Percentiles rank a stretch among this genome's conserved stretches.
Evolutionary conservation across 768 basidiomycete species (phyloP).

Genomic region (Candolleomyces efflorescens): DNA sequence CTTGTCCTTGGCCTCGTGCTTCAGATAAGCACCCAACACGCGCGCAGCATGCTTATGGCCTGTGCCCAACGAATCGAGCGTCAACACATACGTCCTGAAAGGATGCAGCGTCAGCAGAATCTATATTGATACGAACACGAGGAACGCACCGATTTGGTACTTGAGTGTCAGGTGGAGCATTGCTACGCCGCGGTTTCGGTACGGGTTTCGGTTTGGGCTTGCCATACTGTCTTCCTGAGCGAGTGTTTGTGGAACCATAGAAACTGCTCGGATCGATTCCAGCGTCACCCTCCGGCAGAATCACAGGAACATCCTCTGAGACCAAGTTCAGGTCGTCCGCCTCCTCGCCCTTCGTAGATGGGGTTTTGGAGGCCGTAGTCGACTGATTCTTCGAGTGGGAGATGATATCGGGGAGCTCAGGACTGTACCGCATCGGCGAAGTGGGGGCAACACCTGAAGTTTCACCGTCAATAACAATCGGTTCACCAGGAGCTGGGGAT

Average conservation of each 20-base stretch:
- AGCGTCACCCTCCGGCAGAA: not conserved
- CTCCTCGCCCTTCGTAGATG: not conserved
- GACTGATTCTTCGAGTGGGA: not conserved
- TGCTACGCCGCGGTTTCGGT: not conserved
- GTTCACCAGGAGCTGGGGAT: not conserved
- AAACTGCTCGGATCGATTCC: slow-evolving; percentile 3
- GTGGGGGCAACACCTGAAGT: not conserved
- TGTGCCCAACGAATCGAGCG: slow-evolving; percentile 82
- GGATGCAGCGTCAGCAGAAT: not conserved
- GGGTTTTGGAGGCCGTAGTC: not conserved
- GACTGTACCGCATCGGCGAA: not conserved
- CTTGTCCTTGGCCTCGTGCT: slow-evolving; percentile 77
- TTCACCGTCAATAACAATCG: not conserved
- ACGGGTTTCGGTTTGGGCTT: not conserved
- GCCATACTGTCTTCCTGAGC: not conserved
- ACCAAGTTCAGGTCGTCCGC: slow-evolving; percentile 3
- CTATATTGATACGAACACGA: not conserved
- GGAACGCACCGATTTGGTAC: slow-evolving; percentile 3
- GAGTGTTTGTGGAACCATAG: not conserved
- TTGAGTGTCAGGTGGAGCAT: not conserved
- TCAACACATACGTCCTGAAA: slow-evolving; percentile 74
- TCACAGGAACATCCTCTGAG: not conserved
- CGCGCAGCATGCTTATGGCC: slow-evolving; percentile 64
- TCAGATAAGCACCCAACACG: slow-evolving; percentile 63
- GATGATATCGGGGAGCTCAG: not conserved